Conservation (phyloP, 2,329 filamentous ascomycete species). For the Sarocladium brachiariae region DNA sequence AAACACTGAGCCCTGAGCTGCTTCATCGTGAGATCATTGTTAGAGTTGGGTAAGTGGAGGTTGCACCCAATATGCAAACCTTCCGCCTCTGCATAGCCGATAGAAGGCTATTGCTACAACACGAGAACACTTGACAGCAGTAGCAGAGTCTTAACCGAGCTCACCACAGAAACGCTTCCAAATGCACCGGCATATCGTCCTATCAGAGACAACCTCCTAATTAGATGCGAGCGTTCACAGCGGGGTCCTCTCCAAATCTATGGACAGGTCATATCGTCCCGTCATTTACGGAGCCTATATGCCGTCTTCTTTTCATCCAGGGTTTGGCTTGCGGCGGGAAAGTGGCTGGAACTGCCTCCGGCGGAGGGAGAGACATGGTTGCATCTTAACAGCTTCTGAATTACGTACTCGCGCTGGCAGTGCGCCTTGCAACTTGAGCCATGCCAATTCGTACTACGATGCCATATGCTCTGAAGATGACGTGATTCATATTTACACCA, state of each 20-base stretch:
- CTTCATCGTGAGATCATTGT: too few relatives aligned
- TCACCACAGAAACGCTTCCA: not conserved
- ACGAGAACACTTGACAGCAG: not conserved
- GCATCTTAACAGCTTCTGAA: too few relatives aligned
- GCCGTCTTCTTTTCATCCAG: not conserved
- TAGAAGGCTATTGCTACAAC: not conserved
- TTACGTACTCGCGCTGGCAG: too few relatives aligned
- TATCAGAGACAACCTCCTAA: not conserved
- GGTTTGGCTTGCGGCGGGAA: not conserved
- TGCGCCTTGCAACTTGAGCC: not conserved
- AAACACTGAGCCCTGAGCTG: too few relatives aligned
- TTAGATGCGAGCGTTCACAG: not conserved
- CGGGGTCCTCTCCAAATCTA: not conserved
- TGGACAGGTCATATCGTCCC: not conserved
- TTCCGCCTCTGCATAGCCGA: not conserved
- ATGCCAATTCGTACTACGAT: too few relatives aligned
- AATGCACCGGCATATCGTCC: not conserved
- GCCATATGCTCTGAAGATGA: too few relatives aligned
- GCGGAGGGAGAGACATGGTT: too few relatives aligned
- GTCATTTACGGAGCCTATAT: constrained; percentile 1
- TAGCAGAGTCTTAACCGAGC: not conserved
- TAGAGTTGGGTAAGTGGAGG: too few relatives aligned
- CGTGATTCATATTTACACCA: not conserved
- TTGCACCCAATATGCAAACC: too few relatives aligned
- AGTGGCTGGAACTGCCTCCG: too few relatives aligned